Base-by-base conservation (phyloP, 1,139 yeast genomes). In the Lipomyces yarrowii region DNA sequence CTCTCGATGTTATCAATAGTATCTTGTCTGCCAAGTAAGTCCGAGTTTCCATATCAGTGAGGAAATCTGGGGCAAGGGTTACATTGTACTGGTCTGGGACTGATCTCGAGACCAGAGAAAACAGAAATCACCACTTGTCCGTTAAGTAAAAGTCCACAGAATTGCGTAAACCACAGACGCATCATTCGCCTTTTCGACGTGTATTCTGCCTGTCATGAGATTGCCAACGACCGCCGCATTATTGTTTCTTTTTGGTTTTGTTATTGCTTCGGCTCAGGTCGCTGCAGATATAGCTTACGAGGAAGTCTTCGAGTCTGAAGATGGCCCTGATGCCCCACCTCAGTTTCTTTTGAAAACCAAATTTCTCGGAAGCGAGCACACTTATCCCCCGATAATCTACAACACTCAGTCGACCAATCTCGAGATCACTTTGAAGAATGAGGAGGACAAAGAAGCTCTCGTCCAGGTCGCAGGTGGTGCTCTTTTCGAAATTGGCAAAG, bases 381-480 rank as follows among this genome's bases (percentile, higher is more conserved):
- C 58, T 39, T 52, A 52, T 52, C 64, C 60, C 10, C 67, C 65
- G 13, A 55, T 59, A 7, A 53, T 74, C 18, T 64, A 66, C 72
- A 84, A 85, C 73, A 89, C 86, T 58, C 88, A 88, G 59, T 81
- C 82, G 56, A 79, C 87, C 59, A 80, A 87, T 2, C 77, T 91
- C 68, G 77, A 79, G 59, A 88, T 89, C 76, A 76, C 80, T 4
- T 82, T 90, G 67, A 74, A 77, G 64, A 90, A 90, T 75, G 78
- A 82, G 48, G 96, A 89, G 74, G 83, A 81, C 1, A 77, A 74
- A 37, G 84, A 83, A 10, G 78, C 84, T 60, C 80, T 85, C 32
- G 79, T 91, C 64, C 86, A 88, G 60, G 96, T 93, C 61, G 86
- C 88, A 63, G 91, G 93, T 67, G 97, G 97, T 62, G 77, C 84